Conservation (phyloP, 1,139 yeast species). For the Casaregolazyma lundiana region DNA sequence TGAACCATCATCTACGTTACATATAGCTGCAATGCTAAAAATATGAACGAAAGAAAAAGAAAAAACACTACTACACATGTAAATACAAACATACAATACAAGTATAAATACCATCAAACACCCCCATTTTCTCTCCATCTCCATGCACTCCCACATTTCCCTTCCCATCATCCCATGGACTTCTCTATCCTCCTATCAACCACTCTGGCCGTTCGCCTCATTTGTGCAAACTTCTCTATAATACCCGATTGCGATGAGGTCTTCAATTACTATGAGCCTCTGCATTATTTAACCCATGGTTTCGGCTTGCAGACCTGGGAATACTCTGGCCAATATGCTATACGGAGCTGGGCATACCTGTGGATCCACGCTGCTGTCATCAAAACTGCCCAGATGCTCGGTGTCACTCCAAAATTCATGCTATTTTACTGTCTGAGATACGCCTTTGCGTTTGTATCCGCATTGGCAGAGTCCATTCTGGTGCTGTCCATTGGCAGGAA, state of each 20-base stretch:
- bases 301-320: constrained; percentile 98
- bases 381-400: constrained; percentile 11
- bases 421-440: constrained; percentile 50
- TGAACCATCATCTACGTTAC: background rate
- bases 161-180: background rate
- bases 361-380: constrained; percentile 33
- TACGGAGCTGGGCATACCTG: constrained; percentile 75
- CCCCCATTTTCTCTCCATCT: too few species aligned
- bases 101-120: too few species aligned
- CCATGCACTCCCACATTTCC: background rate
- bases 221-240: constrained; percentile 53
- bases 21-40: background rate
- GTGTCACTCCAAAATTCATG: constrained; percentile 8
- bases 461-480: constrained; percentile 50
- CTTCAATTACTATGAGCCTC: constrained; percentile 89
- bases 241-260: constrained; percentile 86
- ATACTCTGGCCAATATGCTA: constrained; percentile 85
- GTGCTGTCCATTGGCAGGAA: constrained; percentile 41
- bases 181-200: constrained; percentile 1
- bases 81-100: too few species aligned
- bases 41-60: too few species aligned
- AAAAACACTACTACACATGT: too few species aligned
- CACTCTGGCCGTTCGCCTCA: constrained; percentile 35
- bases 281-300: constrained; percentile 68
- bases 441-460: constrained; percentile 49